These are phyloP conservation scores for Fraxinus latifolia DNA, from an alignment of 305 asterid species.

Conservation along the genomic window DNA sequence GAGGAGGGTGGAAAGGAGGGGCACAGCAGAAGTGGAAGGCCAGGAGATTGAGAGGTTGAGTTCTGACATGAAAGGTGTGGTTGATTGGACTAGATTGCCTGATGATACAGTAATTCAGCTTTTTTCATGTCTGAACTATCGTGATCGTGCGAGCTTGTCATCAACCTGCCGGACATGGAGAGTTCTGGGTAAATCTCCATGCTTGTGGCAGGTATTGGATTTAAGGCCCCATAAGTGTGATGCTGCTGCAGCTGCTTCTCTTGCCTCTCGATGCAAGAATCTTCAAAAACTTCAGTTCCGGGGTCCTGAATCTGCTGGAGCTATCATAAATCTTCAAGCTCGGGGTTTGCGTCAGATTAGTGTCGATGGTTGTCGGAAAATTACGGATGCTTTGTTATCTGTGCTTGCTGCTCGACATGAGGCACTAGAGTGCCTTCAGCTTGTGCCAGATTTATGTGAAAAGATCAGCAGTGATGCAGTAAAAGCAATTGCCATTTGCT, in stretches of 20 bases:
- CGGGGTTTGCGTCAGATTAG: slow-evolving; percentile 59
- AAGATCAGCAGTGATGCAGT: slow-evolving; percentile 79
- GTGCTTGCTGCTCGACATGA: slow-evolving; percentile 83
- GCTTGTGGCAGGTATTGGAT: slow-evolving; percentile 75
- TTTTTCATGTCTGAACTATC: slow-evolving; percentile 65
- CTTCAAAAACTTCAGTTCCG: slow-evolving; percentile 79
- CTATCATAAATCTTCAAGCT: slow-evolving; percentile 67
- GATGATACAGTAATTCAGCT: slow-evolving; percentile 76
- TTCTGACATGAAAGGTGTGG: slow-evolving; percentile 39
- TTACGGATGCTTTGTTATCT: slow-evolving; percentile 69
- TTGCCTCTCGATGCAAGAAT: slow-evolving; percentile 58
- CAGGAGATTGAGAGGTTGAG: slow-evolving; percentile 34
- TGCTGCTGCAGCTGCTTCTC: slow-evolving; percentile 49
- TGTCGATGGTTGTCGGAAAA: slow-evolving; percentile 65
- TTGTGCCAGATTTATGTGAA: slow-evolving; percentile 87
- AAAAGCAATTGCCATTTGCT: slow-evolving; percentile 68
- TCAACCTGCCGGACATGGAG: slow-evolving; percentile 83
- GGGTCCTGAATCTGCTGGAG: slow-evolving; percentile 78
- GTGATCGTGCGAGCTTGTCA: slow-evolving; percentile 85
- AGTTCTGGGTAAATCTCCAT: slow-evolving; percentile 61
- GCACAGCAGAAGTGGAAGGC: slow-evolving; percentile 47
- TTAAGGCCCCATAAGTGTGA: slow-evolving; percentile 74
- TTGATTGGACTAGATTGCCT: slow-evolving; percentile 83
- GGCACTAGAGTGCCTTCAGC: slow-evolving; percentile 71
- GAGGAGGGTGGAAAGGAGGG: slow-evolving; percentile 56